Evolutionary conservation across 2,329 filamentous ascomycete species (phyloP).

Genomic region (Pseudogymnoascus sp.): DNA sequence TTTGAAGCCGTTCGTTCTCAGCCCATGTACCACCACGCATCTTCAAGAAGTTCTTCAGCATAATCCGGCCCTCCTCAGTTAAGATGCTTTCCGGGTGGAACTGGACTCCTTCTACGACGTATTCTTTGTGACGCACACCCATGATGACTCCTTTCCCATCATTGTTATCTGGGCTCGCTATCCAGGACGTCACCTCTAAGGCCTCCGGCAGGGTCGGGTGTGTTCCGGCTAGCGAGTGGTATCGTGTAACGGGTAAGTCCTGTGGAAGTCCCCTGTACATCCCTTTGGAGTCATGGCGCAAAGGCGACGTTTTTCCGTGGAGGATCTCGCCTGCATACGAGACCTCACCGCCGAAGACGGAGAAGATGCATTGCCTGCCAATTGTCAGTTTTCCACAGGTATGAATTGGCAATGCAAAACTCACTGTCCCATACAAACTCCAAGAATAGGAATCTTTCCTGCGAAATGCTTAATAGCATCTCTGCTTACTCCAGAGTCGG

Average conservation of each 20-base stretch:
- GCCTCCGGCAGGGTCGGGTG: slow-evolving; percentile 76
- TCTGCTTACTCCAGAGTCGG: slow-evolving; percentile 87
- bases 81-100: slow-evolving; percentile 98
- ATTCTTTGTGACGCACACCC: slow-evolving; percentile 89
- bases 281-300: slow-evolving; percentile 86
- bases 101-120: slow-evolving; percentile 88
- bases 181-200: slow-evolving; percentile 87
- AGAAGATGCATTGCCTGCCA: slow-evolving; percentile 82
- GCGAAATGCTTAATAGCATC: slow-evolving; percentile 85
- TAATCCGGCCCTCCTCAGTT: slow-evolving; percentile 75
- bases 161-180: slow-evolving; percentile 53
- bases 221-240: slow-evolving; percentile 92
- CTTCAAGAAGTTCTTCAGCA: slow-evolving; percentile 86
- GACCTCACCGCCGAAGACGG: slow-evolving; percentile 84
- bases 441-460: slow-evolving; percentile 89
- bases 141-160: slow-evolving; percentile 83
- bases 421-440: slow-evolving; percentile 97
- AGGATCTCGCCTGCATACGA: slow-evolving; percentile 91
- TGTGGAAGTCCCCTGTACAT: slow-evolving; percentile 77
- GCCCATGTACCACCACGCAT: slow-evolving; percentile 89
- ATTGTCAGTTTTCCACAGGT: slow-evolving; percentile 11
- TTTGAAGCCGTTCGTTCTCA: slow-evolving; percentile 57
- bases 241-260: slow-evolving; percentile 79
- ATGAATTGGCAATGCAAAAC: slow-evolving; percentile 27
- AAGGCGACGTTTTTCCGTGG: slow-evolving; percentile 89